phyloP scores from a whole-genome alignment of 2,329 filamentous ascomycete species.

The Podosphaera xanthii region DNA sequence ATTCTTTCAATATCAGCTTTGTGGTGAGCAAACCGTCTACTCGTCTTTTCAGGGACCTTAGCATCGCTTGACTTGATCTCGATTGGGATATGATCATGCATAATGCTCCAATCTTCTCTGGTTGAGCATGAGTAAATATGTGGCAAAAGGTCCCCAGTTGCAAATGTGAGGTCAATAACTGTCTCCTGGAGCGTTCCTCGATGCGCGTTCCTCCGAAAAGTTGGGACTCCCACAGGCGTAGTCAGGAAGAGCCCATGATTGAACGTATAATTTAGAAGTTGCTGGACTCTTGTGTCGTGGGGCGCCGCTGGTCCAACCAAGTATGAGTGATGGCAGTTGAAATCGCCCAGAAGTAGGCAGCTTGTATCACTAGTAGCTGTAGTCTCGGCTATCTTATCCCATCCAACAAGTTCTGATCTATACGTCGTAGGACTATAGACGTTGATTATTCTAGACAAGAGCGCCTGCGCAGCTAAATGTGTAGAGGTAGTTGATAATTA shows the following conservation, averaged over 20 bases:
- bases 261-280: neutral
- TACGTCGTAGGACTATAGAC: neutral
- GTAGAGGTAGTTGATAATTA: too few species aligned
- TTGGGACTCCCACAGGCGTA: neutral
- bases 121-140: neutral
- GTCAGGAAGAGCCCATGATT: neutral
- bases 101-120: neutral
- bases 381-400: neutral
- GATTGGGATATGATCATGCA: neutral
- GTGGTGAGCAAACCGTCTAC: neutral
- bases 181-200: neutral
- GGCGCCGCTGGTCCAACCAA: neutral
- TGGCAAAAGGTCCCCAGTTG: neutral
- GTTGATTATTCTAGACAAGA: neutral
- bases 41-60: too few species aligned
- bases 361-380: neutral
- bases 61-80: neutral
- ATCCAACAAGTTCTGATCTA: neutral
- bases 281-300: neutral
- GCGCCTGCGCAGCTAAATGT: too few species aligned
- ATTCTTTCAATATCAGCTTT: neutral
- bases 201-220: neutral
- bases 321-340: neutral
- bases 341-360: neutral
- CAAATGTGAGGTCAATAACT: neutral